phyloP scores from a whole-genome alignment of 1,284 basidiomycete species.

The Sphaerobolus stellatus region DNA sequence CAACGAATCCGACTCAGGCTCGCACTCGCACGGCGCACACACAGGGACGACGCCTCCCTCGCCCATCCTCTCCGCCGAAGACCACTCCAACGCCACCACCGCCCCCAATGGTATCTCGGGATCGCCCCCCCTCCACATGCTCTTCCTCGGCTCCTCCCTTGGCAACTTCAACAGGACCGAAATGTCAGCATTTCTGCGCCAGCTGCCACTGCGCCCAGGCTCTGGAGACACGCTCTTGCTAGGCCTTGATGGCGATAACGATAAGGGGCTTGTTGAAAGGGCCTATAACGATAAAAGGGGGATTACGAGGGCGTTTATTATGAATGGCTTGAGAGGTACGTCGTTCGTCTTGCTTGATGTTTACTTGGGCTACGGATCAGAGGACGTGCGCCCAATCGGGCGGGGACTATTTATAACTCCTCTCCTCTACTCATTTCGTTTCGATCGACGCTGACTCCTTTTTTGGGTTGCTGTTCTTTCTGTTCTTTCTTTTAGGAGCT shows the following conservation, averaged over 20 bases:
- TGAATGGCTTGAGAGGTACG: slow-evolving; percentile 74
- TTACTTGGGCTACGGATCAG: not conserved
- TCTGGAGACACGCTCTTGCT: slow-evolving; percentile 72
- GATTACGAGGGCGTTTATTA: slow-evolving; percentile 80
- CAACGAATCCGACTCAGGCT: slow-evolving; percentile 18
- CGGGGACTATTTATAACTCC: too few relatives aligned
- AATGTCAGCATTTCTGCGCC: slow-evolving; percentile 74
- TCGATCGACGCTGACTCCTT: too few relatives aligned
- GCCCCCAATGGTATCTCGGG: not conserved
- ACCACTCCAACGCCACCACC: not conserved
- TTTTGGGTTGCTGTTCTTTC: not conserved
- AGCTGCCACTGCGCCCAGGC: slow-evolving; percentile 75
- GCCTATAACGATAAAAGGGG: slow-evolving; percentile 87
- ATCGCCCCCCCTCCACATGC: slow-evolving; percentile 63
- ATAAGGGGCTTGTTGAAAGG: slow-evolving; percentile 61
- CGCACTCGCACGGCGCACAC: slow-evolving; percentile 9
- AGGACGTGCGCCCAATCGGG: too few relatives aligned
- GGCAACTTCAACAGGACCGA: slow-evolving; percentile 87
- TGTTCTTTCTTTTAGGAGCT: slow-evolving; percentile 34
- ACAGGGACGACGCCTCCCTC: slow-evolving; percentile 14
- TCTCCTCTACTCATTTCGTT: too few relatives aligned
- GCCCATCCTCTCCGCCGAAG: not conserved
- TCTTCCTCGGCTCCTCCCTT: slow-evolving; percentile 93
- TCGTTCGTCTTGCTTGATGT: slow-evolving; percentile 31
- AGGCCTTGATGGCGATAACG: slow-evolving; percentile 85